Percentiles rank a stretch among this genome's conserved stretches.
Conservation (phyloP, 345 rosid species). For the Rhodamnia argentea region DNA sequence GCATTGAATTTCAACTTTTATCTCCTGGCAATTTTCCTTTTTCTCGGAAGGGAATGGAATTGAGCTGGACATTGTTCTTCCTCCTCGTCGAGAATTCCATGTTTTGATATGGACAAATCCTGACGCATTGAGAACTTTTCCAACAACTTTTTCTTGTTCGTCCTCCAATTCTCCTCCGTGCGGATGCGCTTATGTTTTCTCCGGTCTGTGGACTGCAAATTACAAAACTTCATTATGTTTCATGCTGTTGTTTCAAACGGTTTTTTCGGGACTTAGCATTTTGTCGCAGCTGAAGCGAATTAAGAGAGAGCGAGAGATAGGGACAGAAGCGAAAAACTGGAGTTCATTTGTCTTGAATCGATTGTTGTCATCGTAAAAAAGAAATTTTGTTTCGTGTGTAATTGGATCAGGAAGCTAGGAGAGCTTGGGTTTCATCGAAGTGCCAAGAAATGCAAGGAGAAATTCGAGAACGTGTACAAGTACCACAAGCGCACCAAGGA, state of each 20-base stretch:
- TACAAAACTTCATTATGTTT: not conserved
- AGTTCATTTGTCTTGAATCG: not conserved
- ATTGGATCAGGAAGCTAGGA: constrained; percentile 44
- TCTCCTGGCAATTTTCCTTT: not conserved
- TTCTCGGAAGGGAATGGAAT: not conserved
- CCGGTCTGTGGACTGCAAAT: not conserved
- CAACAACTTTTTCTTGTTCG: not conserved
- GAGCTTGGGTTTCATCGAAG: constrained; percentile 71
- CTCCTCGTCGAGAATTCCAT: not conserved
- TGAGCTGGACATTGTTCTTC: not conserved
- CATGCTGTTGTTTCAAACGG: not conserved
- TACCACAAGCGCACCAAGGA: constrained; percentile 92
- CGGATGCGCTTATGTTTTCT: not conserved
- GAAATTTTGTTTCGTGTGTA: not conserved
- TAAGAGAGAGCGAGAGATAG: not conserved
- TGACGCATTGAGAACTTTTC: not conserved
- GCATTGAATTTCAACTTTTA: not conserved
- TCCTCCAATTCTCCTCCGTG: not conserved
- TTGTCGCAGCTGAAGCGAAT: not conserved
- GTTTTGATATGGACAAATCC: not conserved
- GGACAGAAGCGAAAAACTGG: not conserved
- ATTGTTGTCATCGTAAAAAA: not conserved
- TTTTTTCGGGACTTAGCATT: not conserved
- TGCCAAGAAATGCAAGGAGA: constrained; percentile 89
- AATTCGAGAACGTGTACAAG: constrained; percentile 86